Percentiles rank a stretch among this genome's conserved stretches.
Conservation (phyloP, 306 rosid genomes). For the Nissolia schottii region DNA sequence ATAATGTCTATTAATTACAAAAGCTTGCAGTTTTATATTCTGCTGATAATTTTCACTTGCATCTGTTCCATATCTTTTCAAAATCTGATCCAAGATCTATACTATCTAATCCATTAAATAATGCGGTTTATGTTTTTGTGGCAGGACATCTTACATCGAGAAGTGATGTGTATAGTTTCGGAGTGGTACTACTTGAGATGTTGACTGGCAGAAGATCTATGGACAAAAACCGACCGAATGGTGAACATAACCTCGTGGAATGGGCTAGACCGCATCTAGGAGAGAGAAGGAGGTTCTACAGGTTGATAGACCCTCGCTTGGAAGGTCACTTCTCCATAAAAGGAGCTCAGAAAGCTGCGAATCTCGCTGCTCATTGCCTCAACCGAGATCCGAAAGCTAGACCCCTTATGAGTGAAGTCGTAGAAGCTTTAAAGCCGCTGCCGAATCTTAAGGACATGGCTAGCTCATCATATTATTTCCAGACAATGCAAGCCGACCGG, state of each 20-base stretch:
- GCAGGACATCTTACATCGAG: constrained; percentile 90
- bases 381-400: constrained; percentile 75
- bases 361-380: constrained; percentile 79
- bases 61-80: neutral
- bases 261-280: constrained; percentile 98
- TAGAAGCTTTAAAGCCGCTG: constrained; percentile 78
- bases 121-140: constrained; percentile 11
- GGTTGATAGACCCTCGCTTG: constrained; percentile 78
- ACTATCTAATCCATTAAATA: neutral
- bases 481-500: constrained; percentile 72
- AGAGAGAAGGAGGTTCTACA: constrained; percentile 75
- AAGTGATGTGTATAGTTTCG: constrained; percentile 94
- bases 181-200: constrained; percentile 96
- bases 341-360: constrained; percentile 78
- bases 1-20: neutral
- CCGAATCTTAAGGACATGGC: constrained; percentile 97
- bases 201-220: constrained; percentile 90
- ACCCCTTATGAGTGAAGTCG: constrained; percentile 81
- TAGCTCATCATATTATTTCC: constrained; percentile 90
- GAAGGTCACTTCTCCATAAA: constrained; percentile 88
- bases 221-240: constrained; percentile 93
- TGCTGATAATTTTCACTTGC: neutral
- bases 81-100: neutral
- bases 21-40: neutral
- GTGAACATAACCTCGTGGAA: constrained; percentile 93